A percentile compares a stretch with the other conserved stretches of the same genome.
These are phyloP conservation scores for Aspergillus felis DNA, from an alignment of 2,329 filamentous ascomycete genomes.

Conservation along the genomic window DNA sequence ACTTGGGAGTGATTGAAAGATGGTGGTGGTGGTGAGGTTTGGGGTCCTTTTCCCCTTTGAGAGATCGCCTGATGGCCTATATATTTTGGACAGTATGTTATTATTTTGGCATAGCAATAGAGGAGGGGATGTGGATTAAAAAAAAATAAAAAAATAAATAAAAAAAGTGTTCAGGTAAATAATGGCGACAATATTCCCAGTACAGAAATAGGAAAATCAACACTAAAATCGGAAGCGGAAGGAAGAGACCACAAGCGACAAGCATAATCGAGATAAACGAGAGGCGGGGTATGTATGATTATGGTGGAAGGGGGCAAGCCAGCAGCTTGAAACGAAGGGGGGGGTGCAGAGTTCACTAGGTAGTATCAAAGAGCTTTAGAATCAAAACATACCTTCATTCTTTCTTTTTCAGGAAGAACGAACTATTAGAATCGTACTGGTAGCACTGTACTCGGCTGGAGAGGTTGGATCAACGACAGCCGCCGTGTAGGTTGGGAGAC, in stretches of 20 bases:
- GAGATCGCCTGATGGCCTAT: slow-evolving; percentile 77
- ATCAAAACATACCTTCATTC: slow-evolving; percentile 21
- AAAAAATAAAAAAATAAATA: too few species aligned
- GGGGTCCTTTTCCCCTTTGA: slow-evolving; percentile 79
- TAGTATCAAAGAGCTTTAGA: neutral
- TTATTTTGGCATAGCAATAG: slow-evolving; percentile 1
- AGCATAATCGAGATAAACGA: slow-evolving; percentile 16
- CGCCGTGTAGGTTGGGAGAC: neutral
- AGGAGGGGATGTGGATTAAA: neutral
- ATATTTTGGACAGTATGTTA: slow-evolving; percentile 5
- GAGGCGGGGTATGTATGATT: slow-evolving; percentile 4
- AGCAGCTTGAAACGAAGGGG: slow-evolving; percentile 8
- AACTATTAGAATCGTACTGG: slow-evolving; percentile 1
- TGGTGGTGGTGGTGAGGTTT: slow-evolving; percentile 51
- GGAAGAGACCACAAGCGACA: slow-evolving; percentile 8
- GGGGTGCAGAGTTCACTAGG: neutral
- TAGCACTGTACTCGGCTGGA: slow-evolving; percentile 3
- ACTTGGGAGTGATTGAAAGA: slow-evolving; percentile 76
- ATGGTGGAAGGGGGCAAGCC: neutral
- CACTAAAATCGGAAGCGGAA: slow-evolving; percentile 4
- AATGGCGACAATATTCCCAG: neutral
- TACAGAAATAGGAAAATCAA: neutral
- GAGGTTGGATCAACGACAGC: slow-evolving; percentile 2
- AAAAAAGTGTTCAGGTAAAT: neutral
- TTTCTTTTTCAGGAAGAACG: neutral